A percentile compares a stretch with the other conserved stretches of the same genome.
phyloP scores from a whole-genome alignment of 192 early-diverging fungal species.

The Backusella sp. region DNA sequence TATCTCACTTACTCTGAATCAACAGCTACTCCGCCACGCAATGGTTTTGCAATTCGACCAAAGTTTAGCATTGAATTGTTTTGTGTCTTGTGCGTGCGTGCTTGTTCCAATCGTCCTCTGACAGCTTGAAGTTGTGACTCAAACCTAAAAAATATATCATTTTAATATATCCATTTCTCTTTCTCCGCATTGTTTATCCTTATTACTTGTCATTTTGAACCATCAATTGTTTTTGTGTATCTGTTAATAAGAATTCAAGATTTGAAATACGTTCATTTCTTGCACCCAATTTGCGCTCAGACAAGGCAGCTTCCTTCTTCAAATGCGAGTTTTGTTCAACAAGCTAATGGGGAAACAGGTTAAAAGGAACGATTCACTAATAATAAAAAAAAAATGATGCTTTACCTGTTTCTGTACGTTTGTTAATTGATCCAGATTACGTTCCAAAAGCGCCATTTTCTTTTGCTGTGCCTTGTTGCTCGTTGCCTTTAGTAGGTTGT shows the following conservation, averaged over 20 bases:
- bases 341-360: constrained; percentile 43
- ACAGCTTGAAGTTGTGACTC: constrained; percentile 78
- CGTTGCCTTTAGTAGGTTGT: constrained; percentile 76
- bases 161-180: neutral
- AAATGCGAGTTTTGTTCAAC: constrained; percentile 94
- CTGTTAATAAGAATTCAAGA: constrained; percentile 79
- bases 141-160: constrained; percentile 47
- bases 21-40: constrained; percentile 68
- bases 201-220: constrained; percentile 66
- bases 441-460: constrained; percentile 95
- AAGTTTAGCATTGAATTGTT: constrained; percentile 31
- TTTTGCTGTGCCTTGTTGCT: constrained; percentile 83
- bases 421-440: constrained; percentile 95
- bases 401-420: constrained; percentile 84
- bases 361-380: too few species aligned
- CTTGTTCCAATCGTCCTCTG: constrained; percentile 77
- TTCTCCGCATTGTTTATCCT: neutral
- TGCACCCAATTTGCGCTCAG: constrained; percentile 88
- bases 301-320: constrained; percentile 88
- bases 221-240: constrained; percentile 78
- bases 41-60: constrained; percentile 80
- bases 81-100: constrained; percentile 48
- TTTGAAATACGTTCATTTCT: constrained; percentile 93
- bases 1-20: neutral
- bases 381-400: too few species aligned